phyloP scores from a whole-genome alignment of 331 rosid species.

The Prunus yedoensis region DNA sequence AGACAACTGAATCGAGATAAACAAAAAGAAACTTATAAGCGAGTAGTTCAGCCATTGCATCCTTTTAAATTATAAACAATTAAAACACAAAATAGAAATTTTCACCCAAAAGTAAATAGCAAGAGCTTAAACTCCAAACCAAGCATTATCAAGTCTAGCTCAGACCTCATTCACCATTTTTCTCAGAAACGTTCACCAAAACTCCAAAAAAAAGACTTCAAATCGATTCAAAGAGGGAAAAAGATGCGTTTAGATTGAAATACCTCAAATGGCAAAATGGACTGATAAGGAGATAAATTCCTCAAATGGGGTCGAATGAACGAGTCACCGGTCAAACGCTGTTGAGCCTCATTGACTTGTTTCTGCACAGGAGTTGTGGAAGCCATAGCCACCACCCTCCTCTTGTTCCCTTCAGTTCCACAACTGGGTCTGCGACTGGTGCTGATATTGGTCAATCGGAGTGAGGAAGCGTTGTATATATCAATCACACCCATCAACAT shows the following conservation, averaged over 20 bases:
- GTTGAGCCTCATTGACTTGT: conserved; percentile 40
- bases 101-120: background rate
- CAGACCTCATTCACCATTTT: too few relatives aligned
- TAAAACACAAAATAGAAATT: too few relatives aligned
- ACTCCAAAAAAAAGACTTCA: background rate
- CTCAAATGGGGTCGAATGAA: conserved; percentile 84
- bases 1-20: too few relatives aligned
- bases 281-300: conserved; percentile 80
- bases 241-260: background rate
- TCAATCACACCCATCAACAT: conserved; percentile 60
- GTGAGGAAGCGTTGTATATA: conserved; percentile 30
- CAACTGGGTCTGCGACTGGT: conserved; percentile 31
- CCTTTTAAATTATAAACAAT: too few relatives aligned
- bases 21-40: too few relatives aligned
- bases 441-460: conserved; percentile 24
- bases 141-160: background rate
- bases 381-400: conserved; percentile 53
- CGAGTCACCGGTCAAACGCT: conserved; percentile 59
- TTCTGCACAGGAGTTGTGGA: conserved; percentile 56
- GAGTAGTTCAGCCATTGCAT: too few relatives aligned
- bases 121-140: background rate
- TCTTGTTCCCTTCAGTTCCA: conserved; percentile 31
- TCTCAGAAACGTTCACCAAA: background rate
- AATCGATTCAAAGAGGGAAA: background rate
- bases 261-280: conserved; percentile 98